These are phyloP conservation scores for Bombardia bombarda DNA, from an alignment of 495 filamentous ascomycete genomes.

Conservation along the genomic window DNA sequence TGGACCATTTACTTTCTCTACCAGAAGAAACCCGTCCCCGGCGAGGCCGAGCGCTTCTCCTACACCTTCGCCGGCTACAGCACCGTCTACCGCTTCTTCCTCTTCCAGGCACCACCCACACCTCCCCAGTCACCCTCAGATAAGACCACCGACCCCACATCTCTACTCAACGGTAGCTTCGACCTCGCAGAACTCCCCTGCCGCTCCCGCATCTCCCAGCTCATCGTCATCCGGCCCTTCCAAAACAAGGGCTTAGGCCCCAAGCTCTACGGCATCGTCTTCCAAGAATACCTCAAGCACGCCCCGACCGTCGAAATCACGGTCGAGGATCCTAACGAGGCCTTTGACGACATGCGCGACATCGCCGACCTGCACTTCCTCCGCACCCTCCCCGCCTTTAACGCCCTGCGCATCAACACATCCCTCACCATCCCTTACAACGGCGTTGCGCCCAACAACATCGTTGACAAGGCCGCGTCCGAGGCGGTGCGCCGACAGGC, in stretches of 20 bases:
- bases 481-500: constrained; percentile 52
- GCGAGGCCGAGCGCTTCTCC: constrained; percentile 38
- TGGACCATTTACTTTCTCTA: constrained; percentile 89
- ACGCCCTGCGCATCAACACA: constrained; percentile 44
- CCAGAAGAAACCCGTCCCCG: constrained; percentile 45
- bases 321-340: constrained; percentile 92
- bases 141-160: too few relatives aligned
- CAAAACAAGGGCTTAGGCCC: constrained; percentile 72
- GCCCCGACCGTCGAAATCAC: constrained; percentile 70
- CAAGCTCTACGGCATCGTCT: constrained; percentile 72
- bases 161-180: constrained; percentile 18
- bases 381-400: constrained; percentile 43
- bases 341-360: constrained; percentile 86
- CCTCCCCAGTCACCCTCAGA: constrained; percentile 16
- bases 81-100: constrained; percentile 80
- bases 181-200: constrained; percentile 42
- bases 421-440: constrained; percentile 22
- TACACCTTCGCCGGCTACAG: constrained; percentile 80
- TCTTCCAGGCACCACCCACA: constrained; percentile 30
- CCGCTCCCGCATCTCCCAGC: constrained; percentile 84
- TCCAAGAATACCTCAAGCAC: constrained; percentile 52
- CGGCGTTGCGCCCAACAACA: constrained; percentile 46
- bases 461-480: constrained; percentile 53
- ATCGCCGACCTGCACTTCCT: constrained; percentile 70
- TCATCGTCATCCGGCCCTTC: constrained; percentile 84